Conservation (phyloP, 2,329 filamentous ascomycete genomes). For the Diaporthe batatas region DNA sequence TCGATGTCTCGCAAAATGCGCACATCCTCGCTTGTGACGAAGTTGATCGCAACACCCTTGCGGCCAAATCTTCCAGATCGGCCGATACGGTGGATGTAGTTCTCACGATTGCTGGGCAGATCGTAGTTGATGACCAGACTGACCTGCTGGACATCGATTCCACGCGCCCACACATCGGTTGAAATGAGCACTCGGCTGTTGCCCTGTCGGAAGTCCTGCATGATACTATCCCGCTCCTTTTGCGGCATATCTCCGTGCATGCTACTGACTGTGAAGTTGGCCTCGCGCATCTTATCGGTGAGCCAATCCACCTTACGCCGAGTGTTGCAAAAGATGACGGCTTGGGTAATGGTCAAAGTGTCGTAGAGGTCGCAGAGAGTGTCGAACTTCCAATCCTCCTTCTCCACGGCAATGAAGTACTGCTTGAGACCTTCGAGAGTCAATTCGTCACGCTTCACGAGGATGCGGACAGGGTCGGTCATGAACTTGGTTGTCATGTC, state of each 20-base stretch:
- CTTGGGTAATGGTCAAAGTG: slow-evolving; percentile 99
- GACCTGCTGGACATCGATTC: slow-evolving; percentile 99
- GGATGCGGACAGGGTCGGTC: slow-evolving; percentile 98
- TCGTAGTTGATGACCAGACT: slow-evolving; percentile 99
- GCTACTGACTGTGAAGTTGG: slow-evolving; percentile 99
- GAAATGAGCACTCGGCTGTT: slow-evolving; percentile 99
- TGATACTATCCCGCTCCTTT: slow-evolving; percentile 97
- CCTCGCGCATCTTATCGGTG: slow-evolving; percentile 97
- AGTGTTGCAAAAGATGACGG: slow-evolving; percentile 99
- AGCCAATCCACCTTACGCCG: slow-evolving; percentile 99
- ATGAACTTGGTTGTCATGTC: slow-evolving; percentile 99
- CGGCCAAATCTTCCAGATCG: slow-evolving; percentile 99
- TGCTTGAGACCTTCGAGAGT: slow-evolving; percentile 99
- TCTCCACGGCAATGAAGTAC: slow-evolving; percentile 99
- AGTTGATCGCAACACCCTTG: slow-evolving; percentile 99
- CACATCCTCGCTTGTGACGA: slow-evolving; percentile 98
- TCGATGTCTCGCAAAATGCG: slow-evolving; percentile 99
- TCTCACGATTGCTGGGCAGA: slow-evolving; percentile 97
- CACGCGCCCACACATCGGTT: slow-evolving; percentile 97
- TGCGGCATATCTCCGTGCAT: slow-evolving; percentile 99
- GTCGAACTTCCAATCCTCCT: slow-evolving; percentile 99
- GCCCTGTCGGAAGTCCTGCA: slow-evolving; percentile 99
- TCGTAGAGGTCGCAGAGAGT: slow-evolving; percentile 99
- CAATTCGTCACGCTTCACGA: slow-evolving; percentile 99
- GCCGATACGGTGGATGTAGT: slow-evolving; percentile 99